A percentile compares a stretch with the other conserved stretches of the same genome.
Evolutionary conservation across 192 early-diverging fungal species (phyloP).

Genomic region (Coemansia reversa): DNA sequence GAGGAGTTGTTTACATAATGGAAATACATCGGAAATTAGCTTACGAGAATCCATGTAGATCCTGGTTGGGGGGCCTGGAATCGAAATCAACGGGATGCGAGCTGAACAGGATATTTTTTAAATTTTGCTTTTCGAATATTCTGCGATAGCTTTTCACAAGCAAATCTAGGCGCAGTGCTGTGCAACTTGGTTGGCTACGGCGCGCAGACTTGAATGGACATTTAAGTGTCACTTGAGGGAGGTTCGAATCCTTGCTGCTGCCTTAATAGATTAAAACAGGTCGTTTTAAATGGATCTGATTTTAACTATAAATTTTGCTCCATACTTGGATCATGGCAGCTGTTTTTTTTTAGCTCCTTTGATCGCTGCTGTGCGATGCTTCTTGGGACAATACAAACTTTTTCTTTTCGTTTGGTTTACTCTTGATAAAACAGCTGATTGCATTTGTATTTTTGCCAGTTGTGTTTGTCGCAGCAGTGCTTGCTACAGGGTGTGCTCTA

Average conservation of each 20-base stretch:
- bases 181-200: background rate
- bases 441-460: background rate
- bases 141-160: background rate
- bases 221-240: background rate
- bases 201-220: background rate
- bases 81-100: background rate
- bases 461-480: slow-evolving; percentile 9
- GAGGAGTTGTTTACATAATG: background rate
- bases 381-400: background rate
- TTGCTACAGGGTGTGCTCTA: slow-evolving; percentile 4
- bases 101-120: too few species aligned
- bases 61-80: background rate
- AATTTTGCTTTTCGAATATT: background rate
- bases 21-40: background rate
- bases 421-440: background rate
- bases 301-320: slow-evolving; percentile 37
- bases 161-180: background rate
- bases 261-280: slow-evolving; percentile 51
- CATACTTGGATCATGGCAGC: background rate
- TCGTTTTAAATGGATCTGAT: slow-evolving; percentile 32
- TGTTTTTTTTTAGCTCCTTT: background rate
- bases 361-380: background rate
- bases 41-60: background rate
- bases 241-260: slow-evolving; percentile 45
- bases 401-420: background rate